Evolutionary conservation across 2,329 filamentous ascomycete genomes (phyloP), one percentile per base, ranked within the genome.

Genomic region (Thielaviopsis musarum): DNA sequence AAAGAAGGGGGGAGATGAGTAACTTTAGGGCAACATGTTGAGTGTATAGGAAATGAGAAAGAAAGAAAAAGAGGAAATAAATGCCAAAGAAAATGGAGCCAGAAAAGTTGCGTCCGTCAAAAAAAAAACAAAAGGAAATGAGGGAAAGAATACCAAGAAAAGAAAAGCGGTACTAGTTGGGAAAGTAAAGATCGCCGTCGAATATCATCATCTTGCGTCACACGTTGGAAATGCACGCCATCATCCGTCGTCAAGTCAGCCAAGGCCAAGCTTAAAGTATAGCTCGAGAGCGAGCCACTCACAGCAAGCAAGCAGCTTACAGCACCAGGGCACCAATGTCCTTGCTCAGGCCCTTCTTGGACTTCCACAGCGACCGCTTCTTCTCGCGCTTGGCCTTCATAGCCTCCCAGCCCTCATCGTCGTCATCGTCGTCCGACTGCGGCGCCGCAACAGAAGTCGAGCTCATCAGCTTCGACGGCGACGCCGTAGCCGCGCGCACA

Each of bases 321-420:
- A 64, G 71, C 65, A 78, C 77, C 63, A 78, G 69, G 22, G 75
- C 70, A 48, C 75, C 73, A 54, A 81, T 69, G 38, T 77, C 76
- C 58, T 70, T 72, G 38, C 73, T 72, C 21, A 75, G 66, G 52
- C 69, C 72, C 70, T 83, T 84, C 72, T 83, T 85, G 52, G 73
- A 74, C 68, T 75, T 78, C 83, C 83, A 86, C 41, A 79, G 64
- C n/a, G 79, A 80, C 66, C 77, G 79, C 72, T 84, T 86, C 73
- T 84, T 80, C 60, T 85, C 81, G 61, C 81, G 75, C 72, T 85
- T 85, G 59, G 80, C 80, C 66, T 81, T 82, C 81, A 87, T 84
- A 30, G 82, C 80, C 63, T 80, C 82, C 83, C 83, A 87, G 17
- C 81, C 83, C 65, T 84, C 75, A 58, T 86, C 83, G 19, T 85